A percentile compares a stretch with the other conserved stretches of the same genome.
These are phyloP conservation scores for Beauveria rudraprayagi DNA, from an alignment of 2,329 filamentous ascomycete species.

Conservation along the genomic window DNA sequence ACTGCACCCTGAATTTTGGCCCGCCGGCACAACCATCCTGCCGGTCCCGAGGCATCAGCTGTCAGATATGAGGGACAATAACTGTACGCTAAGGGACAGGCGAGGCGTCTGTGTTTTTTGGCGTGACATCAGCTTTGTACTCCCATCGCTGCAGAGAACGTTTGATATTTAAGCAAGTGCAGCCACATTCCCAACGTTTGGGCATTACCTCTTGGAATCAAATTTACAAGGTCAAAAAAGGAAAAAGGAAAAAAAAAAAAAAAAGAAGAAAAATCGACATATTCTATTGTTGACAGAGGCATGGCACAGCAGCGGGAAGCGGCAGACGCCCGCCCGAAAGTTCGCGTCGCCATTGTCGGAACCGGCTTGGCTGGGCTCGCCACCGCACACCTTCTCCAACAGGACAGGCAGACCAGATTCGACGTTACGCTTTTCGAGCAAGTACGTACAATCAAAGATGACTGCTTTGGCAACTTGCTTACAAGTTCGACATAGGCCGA, in stretches of 20 bases:
- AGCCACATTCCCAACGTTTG: not conserved
- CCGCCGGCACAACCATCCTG: conserved; percentile 3
- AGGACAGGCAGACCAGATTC: conserved; percentile 23
- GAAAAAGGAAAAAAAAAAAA: not conserved
- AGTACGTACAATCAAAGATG: conserved; percentile 12
- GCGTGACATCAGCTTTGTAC: not conserved
- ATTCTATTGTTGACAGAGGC: not conserved
- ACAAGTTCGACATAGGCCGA: conserved; percentile 19
- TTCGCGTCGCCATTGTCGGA: conserved; percentile 27
- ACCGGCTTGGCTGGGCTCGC: conserved; percentile 31
- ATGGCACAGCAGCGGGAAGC: not conserved
- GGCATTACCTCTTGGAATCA: not conserved
- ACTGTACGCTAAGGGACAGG: too few species aligned
- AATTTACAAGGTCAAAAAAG: not conserved
- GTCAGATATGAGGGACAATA: too few species aligned
- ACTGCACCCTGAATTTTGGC: not conserved
- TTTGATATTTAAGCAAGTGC: not conserved
- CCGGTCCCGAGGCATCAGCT: not conserved
- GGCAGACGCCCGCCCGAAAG: not conserved
- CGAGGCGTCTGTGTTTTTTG: too few species aligned
- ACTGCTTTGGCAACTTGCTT: not conserved
- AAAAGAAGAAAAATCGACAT: not conserved
- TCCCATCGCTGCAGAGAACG: not conserved
- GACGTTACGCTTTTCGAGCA: conserved; percentile 30
- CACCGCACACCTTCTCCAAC: conserved; percentile 26